Evolutionary conservation across 2,329 filamentous ascomycete species (phyloP).

Genomic region (Ophiocordyceps camponoti-floridani): DNA sequence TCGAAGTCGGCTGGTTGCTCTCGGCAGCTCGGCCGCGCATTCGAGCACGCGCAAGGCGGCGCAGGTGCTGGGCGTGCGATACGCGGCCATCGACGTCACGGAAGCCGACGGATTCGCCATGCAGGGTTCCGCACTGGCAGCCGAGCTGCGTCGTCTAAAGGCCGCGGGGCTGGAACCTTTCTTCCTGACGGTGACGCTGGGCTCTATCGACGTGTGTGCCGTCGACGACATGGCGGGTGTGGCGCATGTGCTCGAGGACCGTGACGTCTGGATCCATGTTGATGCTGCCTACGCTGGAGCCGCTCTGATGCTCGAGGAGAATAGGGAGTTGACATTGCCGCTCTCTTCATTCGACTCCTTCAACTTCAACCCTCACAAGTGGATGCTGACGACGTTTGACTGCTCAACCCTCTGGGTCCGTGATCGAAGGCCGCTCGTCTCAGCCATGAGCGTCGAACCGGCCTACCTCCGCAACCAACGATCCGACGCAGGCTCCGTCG

Average conservation of each 20-base stretch:
- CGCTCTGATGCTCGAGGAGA: conserved; percentile 66
- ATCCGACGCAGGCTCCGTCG: conserved; percentile 68
- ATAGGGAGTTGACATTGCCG: conserved; percentile 46
- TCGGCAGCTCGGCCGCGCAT: conserved; percentile 67
- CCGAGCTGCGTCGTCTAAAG: conserved; percentile 45
- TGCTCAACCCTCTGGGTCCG: conserved; percentile 65
- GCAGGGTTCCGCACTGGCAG: conserved; percentile 42
- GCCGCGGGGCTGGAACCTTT: conserved; percentile 63
- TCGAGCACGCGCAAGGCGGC: conserved; percentile 78
- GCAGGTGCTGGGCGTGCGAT: conserved; percentile 71
- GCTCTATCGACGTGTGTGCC: conserved; percentile 77
- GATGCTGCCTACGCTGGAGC: conserved; percentile 88
- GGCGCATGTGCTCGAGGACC: conserved; percentile 25
- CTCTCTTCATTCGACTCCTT: conserved; percentile 64
- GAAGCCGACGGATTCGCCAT: conserved; percentile 50
- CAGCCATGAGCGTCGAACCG: conserved; percentile 61
- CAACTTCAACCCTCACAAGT: conserved; percentile 95
- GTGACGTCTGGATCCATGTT: conserved; percentile 73
- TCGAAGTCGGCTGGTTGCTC: conserved; percentile 44
- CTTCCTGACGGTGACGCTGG: conserved; percentile 68
- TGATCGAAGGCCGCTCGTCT: conserved; percentile 56
- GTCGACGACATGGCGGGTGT: conserved; percentile 67
- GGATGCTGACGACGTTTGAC: conserved; percentile 90
- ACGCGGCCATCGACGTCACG: conserved; percentile 46
- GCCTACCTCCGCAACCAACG: conserved; percentile 68